Evolutionary conservation across 2,329 filamentous ascomycete genomes (phyloP), one percentile per base, ranked within the genome.

Genomic region (Aaosphaeria arxii): DNA sequence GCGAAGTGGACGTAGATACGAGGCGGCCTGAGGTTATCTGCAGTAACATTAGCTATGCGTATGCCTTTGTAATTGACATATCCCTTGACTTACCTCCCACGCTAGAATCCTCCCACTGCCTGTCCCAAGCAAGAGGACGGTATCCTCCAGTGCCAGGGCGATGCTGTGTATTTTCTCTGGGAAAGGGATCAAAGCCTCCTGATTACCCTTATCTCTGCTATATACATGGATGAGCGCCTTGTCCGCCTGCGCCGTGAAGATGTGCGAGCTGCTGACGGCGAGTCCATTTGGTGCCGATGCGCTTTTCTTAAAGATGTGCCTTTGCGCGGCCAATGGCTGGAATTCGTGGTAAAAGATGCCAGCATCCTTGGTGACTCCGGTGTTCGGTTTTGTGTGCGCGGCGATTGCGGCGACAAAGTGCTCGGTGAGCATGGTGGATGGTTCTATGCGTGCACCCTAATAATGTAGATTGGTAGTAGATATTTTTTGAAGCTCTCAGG

Each of bases 161-260:
- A 95, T 74, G 70, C 88, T 91, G 55, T 84, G 85, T 62, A 99
- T 89, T 60, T 85, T 83, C 71, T 97, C 92, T 0, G 88, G 85
- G 61, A 99, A 95, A 1, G 91, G 87, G 17, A 97, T 84, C 13
- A 89, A 81, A 5, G 89, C 88, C 72, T 97, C 92, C 66, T 96
- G 91, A 59, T 88, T 94, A 30, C 88, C 88, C 54, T 88, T 88
- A 49, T 85, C 79, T 47, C 91, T 82, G 49, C 83, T 91, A 72
- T 97, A 99, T 47, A 99, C 90, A 72, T 97, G 89, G 1, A 99
- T 81, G 39, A 95, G 88, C 0, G 91, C 89, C 71, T 96, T 97
- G 55, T 91, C 91, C 43, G 87, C 81, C 69, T 99, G 94, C 4
- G 90, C 92, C 4, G 91, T 87, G 67, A 96, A 99, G 42, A 97